These are phyloP conservation scores for Theileria sp. DNA, from an alignment of 169 alveolate genomes.

Conservation along the genomic window DNA sequence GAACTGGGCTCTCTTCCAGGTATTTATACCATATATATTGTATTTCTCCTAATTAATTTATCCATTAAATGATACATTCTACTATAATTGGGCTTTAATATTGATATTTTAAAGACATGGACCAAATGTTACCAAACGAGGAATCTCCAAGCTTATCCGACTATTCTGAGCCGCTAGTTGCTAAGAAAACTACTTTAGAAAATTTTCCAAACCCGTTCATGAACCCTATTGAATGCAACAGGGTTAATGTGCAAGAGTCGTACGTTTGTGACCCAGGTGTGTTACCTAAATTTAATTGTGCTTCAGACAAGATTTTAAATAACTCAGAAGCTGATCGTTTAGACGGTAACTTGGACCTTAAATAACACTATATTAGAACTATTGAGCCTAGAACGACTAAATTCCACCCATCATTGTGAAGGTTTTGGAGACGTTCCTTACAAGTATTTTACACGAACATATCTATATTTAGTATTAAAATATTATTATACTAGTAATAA, in stretches of 20 bases:
- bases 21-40: background rate
- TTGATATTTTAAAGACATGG: conserved; percentile 37
- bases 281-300: background rate
- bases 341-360: conserved; percentile 38
- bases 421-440: conserved; percentile 61
- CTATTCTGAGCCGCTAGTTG: conserved; percentile 57
- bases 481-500: background rate
- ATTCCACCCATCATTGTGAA: conserved; percentile 61
- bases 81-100: background rate
- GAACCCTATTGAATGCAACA: conserved; percentile 70
- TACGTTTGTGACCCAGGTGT: conserved; percentile 77
- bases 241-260: conserved; percentile 67
- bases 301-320: conserved; percentile 42
- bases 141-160: conserved; percentile 65
- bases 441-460: background rate
- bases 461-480: background rate
- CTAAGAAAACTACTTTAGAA: conserved; percentile 64
- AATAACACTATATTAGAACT: conserved; percentile 5
- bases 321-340: conserved; percentile 63
- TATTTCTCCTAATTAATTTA: background rate
- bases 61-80: background rate
- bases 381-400: conserved; percentile 44
- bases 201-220: conserved; percentile 77
- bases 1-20: conserved; percentile 68
- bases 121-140: conserved; percentile 63